These are phyloP conservation scores for Fragilariopsis cylindrus DNA, from an alignment of 108 stramenopile genomes.

Conservation along the genomic window DNA sequence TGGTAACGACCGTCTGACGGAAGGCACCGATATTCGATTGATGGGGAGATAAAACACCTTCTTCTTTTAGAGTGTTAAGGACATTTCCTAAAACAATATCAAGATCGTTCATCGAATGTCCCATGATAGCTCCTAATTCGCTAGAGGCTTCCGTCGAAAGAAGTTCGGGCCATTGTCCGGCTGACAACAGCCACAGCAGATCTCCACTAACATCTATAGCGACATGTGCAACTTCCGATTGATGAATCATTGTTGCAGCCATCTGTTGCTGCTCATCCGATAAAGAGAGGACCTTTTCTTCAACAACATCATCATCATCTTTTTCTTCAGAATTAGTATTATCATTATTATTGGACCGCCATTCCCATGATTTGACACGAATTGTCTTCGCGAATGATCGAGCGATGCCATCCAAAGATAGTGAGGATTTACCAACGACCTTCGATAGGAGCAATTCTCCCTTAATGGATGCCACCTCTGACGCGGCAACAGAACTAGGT, in stretches of 20 bases:
- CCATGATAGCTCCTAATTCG: constrained; percentile 69
- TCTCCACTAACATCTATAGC: constrained; percentile 64
- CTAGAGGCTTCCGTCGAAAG: constrained; percentile 63
- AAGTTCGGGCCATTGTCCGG: constrained; percentile 86
- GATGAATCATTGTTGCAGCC: constrained; percentile 72
- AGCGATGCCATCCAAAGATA: constrained; percentile 61
- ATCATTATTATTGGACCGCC: constrained; percentile 42
- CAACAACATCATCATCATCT: constrained; percentile 16
- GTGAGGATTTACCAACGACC: constrained; percentile 72
- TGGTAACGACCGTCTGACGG: constrained; percentile 52
- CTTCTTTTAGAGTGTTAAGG: constrained; percentile 71
- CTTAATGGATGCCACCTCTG: constrained; percentile 77
- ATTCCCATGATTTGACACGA: constrained; percentile 37
- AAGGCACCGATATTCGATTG: constrained; percentile 73
- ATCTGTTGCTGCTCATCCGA: constrained; percentile 66
- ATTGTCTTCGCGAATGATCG: constrained; percentile 59
- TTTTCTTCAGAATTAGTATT: constrained; percentile 29
- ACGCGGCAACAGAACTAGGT: constrained; percentile 52
- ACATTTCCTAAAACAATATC: constrained; percentile 69
- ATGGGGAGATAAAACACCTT: constrained; percentile 77
- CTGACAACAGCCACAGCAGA: constrained; percentile 67
- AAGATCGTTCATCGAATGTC: constrained; percentile 62
- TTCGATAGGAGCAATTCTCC: constrained; percentile 77
- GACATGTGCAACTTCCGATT: constrained; percentile 62
- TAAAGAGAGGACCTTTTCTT: constrained; percentile 20